phyloP scores from a whole-genome alignment of 768 basidiomycete species.

The Sporobolomyces roseus region DNA sequence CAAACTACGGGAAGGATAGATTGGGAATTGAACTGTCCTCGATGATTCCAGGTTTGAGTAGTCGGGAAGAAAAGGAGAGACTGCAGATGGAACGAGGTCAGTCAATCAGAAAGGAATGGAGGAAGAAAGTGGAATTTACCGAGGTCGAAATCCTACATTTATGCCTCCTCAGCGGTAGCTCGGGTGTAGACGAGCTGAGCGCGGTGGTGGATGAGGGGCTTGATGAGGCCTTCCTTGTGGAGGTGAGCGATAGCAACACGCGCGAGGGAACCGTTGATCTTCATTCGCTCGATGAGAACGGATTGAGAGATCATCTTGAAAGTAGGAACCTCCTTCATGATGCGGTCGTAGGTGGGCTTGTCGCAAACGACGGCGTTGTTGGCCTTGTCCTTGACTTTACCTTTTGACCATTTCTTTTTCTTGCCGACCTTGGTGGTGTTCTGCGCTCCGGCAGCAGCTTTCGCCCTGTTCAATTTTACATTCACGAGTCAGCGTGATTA shows the following conservation, averaged over 20 bases:
- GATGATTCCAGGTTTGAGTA: no score
- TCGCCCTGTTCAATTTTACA: conserved; percentile 16
- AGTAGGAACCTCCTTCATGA: conserved; percentile 96
- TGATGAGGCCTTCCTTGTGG: conserved; percentile 90
- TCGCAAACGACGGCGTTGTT: conserved; percentile 92
- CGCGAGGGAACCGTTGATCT: conserved; percentile 91
- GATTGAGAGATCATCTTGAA: conserved; percentile 98
- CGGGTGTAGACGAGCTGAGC: conserved; percentile 83
- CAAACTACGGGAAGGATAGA: no score
- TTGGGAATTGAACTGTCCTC: no score
- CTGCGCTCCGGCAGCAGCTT: conserved; percentile 35
- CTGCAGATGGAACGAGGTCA: neutral
- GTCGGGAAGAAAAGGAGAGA: neutral
- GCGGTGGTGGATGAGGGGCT: conserved; percentile 92
- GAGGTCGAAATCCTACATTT: neutral
- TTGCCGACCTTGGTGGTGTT: conserved; percentile 70
- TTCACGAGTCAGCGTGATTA: no score
- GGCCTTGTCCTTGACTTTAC: conserved; percentile 99
- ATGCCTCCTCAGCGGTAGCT: conserved; percentile 35
- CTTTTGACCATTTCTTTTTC: conserved; percentile 99
- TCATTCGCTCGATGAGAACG: conserved; percentile 97
- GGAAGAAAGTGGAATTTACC: neutral
- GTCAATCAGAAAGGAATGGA: neutral
- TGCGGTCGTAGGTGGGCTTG: conserved; percentile 62
- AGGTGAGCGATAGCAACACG: conserved; percentile 69